phyloP scores from a whole-genome alignment of 768 basidiomycete genomes.

The Boletus rufocinnamomeus region DNA sequence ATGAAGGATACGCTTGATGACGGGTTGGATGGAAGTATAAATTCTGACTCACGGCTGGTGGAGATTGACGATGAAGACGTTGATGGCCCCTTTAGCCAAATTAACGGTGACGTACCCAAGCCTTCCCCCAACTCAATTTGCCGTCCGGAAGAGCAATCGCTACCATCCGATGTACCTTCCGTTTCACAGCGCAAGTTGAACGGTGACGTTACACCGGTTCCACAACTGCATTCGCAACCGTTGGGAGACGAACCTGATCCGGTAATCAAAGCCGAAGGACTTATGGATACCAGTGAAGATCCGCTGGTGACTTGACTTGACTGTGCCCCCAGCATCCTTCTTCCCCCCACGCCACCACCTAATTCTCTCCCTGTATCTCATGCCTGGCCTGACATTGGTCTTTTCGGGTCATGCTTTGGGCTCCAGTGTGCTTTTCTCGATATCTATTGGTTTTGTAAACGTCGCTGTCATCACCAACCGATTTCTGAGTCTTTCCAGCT shows the following conservation, averaged over 20 bases:
- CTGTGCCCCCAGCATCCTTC: slow-evolving; percentile 2
- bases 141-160: slow-evolving; percentile 15
- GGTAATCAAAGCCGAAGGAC: slow-evolving; percentile 60
- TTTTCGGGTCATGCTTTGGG: slow-evolving; percentile 22
- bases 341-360: slow-evolving; percentile 1
- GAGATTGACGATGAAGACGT: slow-evolving; percentile 39
- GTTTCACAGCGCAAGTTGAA: slow-evolving; percentile 48
- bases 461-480: slow-evolving; percentile 31
- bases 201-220: slow-evolving; percentile 47
- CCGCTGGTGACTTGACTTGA: slow-evolving; percentile 43
- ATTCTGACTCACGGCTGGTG: slow-evolving; percentile 27
- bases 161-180: slow-evolving; percentile 48
- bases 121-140: slow-evolving; percentile 29
- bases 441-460: slow-evolving; percentile 37
- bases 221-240: slow-evolving; percentile 52
- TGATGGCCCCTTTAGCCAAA: slow-evolving; percentile 30
- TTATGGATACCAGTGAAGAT: slow-evolving; percentile 66
- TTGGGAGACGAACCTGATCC: slow-evolving; percentile 56
- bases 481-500: slow-evolving; percentile 24
- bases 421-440: slow-evolving; percentile 24
- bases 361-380: slow-evolving; percentile 11
- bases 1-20: slow-evolving; percentile 39
- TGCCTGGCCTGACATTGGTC: slow-evolving; percentile 12
- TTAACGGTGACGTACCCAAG: slow-evolving; percentile 39
- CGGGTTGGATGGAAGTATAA: slow-evolving; percentile 20